phyloP scores from a whole-genome alignment of 1,284 basidiomycete species.

The Ceratorhiza oryzae-sativae region DNA sequence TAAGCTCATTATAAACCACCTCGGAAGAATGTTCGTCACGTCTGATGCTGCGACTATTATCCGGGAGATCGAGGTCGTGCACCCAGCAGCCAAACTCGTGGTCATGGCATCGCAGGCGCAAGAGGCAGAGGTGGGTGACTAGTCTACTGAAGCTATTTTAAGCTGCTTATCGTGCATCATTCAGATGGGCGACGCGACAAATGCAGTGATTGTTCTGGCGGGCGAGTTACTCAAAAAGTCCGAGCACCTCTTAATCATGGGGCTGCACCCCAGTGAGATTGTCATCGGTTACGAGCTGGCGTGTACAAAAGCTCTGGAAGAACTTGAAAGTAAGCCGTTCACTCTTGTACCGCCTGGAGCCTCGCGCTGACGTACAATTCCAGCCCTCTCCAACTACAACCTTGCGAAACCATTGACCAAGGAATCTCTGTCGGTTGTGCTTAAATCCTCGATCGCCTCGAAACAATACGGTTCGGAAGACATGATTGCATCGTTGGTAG shows the following conservation, averaged over 20 bases:
- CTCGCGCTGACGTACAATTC: slow-evolving; percentile 4
- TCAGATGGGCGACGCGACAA: slow-evolving; percentile 97
- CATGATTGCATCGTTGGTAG: slow-evolving; percentile 81
- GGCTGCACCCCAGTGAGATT: slow-evolving; percentile 93
- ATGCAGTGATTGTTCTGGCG: slow-evolving; percentile 93
- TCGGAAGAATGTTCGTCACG: slow-evolving; percentile 95
- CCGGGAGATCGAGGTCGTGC: slow-evolving; percentile 96
- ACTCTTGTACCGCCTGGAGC: background rate
- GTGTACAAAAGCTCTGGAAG: slow-evolving; percentile 82
- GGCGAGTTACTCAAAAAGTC: slow-evolving; percentile 96
- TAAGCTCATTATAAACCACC: slow-evolving; percentile 95
- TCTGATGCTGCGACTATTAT: slow-evolving; percentile 99
- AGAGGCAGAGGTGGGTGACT: slow-evolving; percentile 76
- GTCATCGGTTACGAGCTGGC: slow-evolving; percentile 97
- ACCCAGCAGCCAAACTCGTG: slow-evolving; percentile 95
- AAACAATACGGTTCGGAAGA: slow-evolving; percentile 98
- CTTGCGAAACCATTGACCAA: slow-evolving; percentile 83
- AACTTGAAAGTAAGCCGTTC: slow-evolving; percentile 82
- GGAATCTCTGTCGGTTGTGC: slow-evolving; percentile 77
- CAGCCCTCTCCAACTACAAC: slow-evolving; percentile 68
- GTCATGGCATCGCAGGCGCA: slow-evolving; percentile 99
- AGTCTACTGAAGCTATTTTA: background rate
- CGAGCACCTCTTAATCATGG: slow-evolving; percentile 93
- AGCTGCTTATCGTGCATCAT: slow-evolving; percentile 14
- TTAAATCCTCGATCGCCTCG: slow-evolving; percentile 92